Percentiles rank a stretch among this genome's conserved stretches.
These are phyloP conservation scores for Dictyostelium intermedium DNA, from an alignment of 78 protist species.

Conservation along the genomic window DNA sequence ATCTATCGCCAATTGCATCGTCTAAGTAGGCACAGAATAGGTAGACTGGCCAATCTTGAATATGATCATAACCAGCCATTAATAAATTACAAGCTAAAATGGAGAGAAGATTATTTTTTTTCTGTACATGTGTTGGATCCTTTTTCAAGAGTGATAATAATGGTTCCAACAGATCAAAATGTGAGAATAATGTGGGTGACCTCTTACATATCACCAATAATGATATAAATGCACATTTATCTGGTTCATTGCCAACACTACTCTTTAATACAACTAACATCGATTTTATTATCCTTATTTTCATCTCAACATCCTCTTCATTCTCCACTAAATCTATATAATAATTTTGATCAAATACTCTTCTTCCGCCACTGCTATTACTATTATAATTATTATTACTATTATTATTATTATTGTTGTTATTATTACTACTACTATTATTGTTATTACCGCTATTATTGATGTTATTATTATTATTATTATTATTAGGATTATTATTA, in stretches of 20 bases:
- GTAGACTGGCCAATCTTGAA: slow-evolving; percentile 54
- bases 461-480: not conserved
- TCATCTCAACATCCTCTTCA: not conserved
- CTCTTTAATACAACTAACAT: not conserved
- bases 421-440: not conserved
- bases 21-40: slow-evolving; percentile 29
- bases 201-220: not conserved
- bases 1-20: slow-evolving; percentile 55
- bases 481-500: no score
- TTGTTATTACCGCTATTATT: not conserved
- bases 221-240: slow-evolving; percentile 18
- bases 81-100: slow-evolving; percentile 51
- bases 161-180: slow-evolving; percentile 32
- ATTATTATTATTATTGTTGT: not conserved
- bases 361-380: not conserved
- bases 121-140: slow-evolving; percentile 63
- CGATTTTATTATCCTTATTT: slow-evolving; percentile 11
- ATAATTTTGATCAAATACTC: not conserved
- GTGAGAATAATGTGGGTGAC: not conserved
- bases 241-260: slow-evolving; percentile 18
- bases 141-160: slow-evolving; percentile 23
- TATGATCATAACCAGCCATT: slow-evolving; percentile 44
- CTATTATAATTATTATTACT: not conserved
- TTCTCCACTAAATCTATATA: not conserved
- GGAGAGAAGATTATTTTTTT: slow-evolving; percentile 42